Percentiles rank a stretch among this genome's conserved stretches.
Evolutionary conservation across 352 stramenopile species (phyloP).

Genomic region (Saprolegnia diclina): DNA sequence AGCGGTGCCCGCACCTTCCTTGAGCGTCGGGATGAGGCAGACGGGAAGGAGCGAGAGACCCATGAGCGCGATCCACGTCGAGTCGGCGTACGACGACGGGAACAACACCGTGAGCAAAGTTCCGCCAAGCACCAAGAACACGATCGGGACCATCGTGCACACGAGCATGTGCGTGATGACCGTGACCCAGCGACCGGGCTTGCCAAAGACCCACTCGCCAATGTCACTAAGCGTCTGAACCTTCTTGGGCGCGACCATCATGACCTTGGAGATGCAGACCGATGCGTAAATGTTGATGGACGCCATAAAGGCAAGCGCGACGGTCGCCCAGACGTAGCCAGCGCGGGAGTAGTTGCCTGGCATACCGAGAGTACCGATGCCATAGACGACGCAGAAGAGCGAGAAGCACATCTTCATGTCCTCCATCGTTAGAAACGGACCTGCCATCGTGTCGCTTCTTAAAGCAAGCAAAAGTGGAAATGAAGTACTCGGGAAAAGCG

Average conservation of each 20-base stretch:
- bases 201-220: conserved; percentile 21
- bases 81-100: neutral
- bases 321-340: neutral
- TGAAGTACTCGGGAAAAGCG: too few relatives aligned
- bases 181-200: neutral
- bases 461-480: too few relatives aligned
- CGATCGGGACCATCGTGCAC: neutral
- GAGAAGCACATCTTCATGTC: neutral
- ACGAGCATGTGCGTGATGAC: conserved; percentile 22
- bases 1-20: conserved; percentile 19
- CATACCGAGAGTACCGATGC: conserved; percentile 18
- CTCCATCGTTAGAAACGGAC: conserved; percentile 1
- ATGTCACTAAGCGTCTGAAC: conserved; percentile 19
- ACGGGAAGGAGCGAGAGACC: conserved; percentile 19
- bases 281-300: conserved; percentile 28
- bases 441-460: too few relatives aligned
- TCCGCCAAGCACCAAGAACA: conserved; percentile 19
- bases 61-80: conserved; percentile 21
- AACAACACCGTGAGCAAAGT: conserved; percentile 13
- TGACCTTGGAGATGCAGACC: conserved; percentile 23
- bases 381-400: too few relatives aligned
- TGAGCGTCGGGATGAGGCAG: conserved; percentile 23
- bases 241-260: neutral
- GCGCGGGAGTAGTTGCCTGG: conserved; percentile 28
- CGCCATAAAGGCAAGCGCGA: conserved; percentile 24